These are phyloP conservation scores for Penicillium hordei DNA, from an alignment of 2,329 filamentous ascomycete species.

Conservation along the genomic window DNA sequence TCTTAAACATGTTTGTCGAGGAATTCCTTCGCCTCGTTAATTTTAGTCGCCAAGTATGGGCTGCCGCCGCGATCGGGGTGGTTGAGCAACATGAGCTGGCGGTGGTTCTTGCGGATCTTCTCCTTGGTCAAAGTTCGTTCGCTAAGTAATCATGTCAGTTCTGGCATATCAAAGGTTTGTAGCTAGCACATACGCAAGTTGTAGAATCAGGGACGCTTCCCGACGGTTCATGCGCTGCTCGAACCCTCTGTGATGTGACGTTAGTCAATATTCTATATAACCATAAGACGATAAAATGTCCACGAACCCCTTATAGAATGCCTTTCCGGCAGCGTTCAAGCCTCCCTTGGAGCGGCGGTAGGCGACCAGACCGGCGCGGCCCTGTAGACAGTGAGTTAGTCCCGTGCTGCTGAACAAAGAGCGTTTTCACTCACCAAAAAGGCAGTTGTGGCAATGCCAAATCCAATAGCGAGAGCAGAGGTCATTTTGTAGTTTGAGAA, in stretches of 20 bases:
- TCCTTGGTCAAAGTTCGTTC: slow-evolving; percentile 88
- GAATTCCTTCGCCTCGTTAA: slow-evolving; percentile 97
- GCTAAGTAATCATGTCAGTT: slow-evolving; percentile 49
- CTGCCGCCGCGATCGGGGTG: slow-evolving; percentile 96
- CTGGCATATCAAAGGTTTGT: background rate
- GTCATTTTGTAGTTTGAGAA: slow-evolving; percentile 36
- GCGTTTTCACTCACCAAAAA: slow-evolving; percentile 66
- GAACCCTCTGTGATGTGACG: slow-evolving; percentile 62
- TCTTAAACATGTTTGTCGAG: slow-evolving; percentile 68
- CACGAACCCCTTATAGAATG: slow-evolving; percentile 82
- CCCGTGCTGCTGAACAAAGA: background rate
- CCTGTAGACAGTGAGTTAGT: slow-evolving; percentile 54
- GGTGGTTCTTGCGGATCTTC: slow-evolving; percentile 91
- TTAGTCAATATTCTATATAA: slow-evolving; percentile 5
- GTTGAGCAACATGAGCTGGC: slow-evolving; percentile 94
- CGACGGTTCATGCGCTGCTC: slow-evolving; percentile 90
- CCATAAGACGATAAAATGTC: background rate
- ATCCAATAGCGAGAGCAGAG: slow-evolving; percentile 45
- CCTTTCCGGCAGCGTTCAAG: slow-evolving; percentile 77
- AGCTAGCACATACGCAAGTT: slow-evolving; percentile 68
- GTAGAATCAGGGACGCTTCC: slow-evolving; percentile 87
- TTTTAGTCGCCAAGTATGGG: slow-evolving; percentile 93
- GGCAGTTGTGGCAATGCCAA: slow-evolving; percentile 59
- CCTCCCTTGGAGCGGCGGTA: slow-evolving; percentile 71
- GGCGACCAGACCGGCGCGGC: slow-evolving; percentile 87